Base-by-base conservation (phyloP, 2,329 filamentous ascomycete genomes). In the Penicillium sp. region DNA sequence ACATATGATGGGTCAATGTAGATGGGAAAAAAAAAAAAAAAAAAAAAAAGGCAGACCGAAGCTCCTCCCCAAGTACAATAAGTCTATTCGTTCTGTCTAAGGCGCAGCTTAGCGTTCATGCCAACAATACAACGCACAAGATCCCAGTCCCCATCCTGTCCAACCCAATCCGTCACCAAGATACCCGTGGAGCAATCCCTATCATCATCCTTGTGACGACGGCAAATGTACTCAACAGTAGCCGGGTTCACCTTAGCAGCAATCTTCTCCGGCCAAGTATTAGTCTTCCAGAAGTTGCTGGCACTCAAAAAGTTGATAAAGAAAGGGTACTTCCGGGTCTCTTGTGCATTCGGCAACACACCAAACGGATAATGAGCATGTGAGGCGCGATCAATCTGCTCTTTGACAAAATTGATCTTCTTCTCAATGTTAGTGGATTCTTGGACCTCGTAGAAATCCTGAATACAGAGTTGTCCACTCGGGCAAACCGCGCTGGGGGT, bases 111-210 rank as follows among this genome's bases (percentile, higher is more conserved):
- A 25, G 89, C 85, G 72, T 99, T 99, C 91, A 96, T 93, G 7
- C 91, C 93, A 7, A 98, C 88, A 67, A 97, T 88, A 75, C 91
- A 90, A 62, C 88, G 85, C 35, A 96, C 85, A 54, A 98, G 76
- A 77, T 97, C 92, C 93, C 93, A 99, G 75, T 98, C 90, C 0
- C 88, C 92, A 61, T 88, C 83, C 59, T 87, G 80, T 2, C 95
- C 95, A 50, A 97, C 93, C 91, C 91, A 97, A 75, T 99, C 95
- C 60, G 90, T 95, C 26, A 98, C 89, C 45, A 98, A 87, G 58
- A 98, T 86, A 4, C 95, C 95, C 1, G 93, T 96, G 6, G 86
- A 84, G 27, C 89, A 92, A 68, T 92, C 87, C 1, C 89, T 87
- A 33, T 87, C 78, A 46, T 80, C 77, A 55, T 73, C 65, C 43